Evolutionary conservation across 768 basidiomycete species (phyloP).

Genomic region (Russula vinacea): DNA sequence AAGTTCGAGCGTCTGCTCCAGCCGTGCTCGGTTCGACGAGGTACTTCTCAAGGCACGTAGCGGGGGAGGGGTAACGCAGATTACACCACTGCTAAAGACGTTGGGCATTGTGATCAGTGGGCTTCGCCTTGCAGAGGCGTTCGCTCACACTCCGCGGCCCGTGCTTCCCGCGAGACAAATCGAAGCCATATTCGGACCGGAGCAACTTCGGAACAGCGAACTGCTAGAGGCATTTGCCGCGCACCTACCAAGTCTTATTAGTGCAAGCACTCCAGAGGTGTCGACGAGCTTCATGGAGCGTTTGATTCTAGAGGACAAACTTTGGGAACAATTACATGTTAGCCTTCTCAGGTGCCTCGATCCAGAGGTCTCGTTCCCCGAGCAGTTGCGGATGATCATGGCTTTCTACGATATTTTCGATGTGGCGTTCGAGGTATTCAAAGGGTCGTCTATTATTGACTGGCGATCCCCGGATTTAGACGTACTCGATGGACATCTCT

Average conservation of each 20-base stretch:
- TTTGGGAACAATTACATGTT: neutral
- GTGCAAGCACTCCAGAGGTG: neutral
- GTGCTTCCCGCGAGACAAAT: neutral
- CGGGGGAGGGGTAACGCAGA: neutral
- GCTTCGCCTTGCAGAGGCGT: neutral
- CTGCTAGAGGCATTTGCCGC: slow-evolving; percentile 6
- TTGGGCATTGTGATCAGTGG: neutral
- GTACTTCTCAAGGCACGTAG: neutral
- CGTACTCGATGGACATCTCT: neutral
- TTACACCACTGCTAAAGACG: neutral
- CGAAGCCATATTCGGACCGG: slow-evolving; percentile 7
- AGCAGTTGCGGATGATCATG: neutral
- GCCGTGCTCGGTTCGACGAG: neutral
- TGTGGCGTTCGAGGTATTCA: neutral
- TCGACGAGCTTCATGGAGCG: neutral
- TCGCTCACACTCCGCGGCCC: neutral
- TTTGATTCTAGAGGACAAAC: neutral
- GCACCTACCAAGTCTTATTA: neutral
- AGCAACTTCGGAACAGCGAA: slow-evolving; percentile 1
- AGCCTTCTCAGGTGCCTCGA: neutral
- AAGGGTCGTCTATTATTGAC: neutral
- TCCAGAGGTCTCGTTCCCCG: neutral
- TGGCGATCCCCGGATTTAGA: slow-evolving; percentile 1
- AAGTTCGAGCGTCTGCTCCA: neutral
- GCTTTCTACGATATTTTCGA: slow-evolving; percentile 10